Percentiles rank a stretch among this genome's conserved stretches.
These are phyloP conservation scores for Monosporascus sp. DNA, from an alignment of 2,329 filamentous ascomycete genomes.

Conservation along the genomic window DNA sequence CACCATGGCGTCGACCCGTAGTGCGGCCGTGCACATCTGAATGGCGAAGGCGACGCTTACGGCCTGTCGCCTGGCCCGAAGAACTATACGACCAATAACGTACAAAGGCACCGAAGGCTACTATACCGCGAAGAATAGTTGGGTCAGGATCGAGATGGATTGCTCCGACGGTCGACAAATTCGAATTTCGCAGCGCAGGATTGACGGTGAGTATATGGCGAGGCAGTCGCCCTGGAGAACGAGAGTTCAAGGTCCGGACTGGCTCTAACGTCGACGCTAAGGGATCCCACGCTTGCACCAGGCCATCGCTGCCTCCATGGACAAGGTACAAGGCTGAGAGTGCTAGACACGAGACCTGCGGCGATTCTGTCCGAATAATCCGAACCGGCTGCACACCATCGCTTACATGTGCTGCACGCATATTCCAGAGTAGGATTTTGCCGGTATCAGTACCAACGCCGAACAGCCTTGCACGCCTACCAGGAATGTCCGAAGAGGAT, in stretches of 20 bases:
- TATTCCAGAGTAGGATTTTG: slow-evolving; percentile 77
- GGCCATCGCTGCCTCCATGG: slow-evolving; percentile 88
- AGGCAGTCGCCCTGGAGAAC: slow-evolving; percentile 75
- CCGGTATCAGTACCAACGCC: slow-evolving; percentile 77
- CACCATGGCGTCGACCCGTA: slow-evolving; percentile 51
- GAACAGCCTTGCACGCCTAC: slow-evolving; percentile 74
- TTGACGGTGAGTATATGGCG: slow-evolving; percentile 58
- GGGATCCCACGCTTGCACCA: slow-evolving; percentile 97
- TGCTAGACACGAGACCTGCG: slow-evolving; percentile 76
- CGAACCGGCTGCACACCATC: slow-evolving; percentile 68
- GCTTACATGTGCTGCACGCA: slow-evolving; percentile 57
- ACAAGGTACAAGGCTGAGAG: slow-evolving; percentile 83
- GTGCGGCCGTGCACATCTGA: slow-evolving; percentile 52
- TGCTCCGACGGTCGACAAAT: slow-evolving; percentile 76
- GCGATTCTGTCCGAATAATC: slow-evolving; percentile 83
- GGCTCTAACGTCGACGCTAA: slow-evolving; percentile 73
- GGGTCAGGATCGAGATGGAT: slow-evolving; percentile 85
- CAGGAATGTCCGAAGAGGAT: slow-evolving; percentile 62
- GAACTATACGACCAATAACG: slow-evolving; percentile 95
- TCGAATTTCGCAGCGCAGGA: slow-evolving; percentile 60
- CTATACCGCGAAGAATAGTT: slow-evolving; percentile 76
- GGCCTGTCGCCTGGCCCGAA: slow-evolving; percentile 66
- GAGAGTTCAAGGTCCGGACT: slow-evolving; percentile 80
- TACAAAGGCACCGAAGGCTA: slow-evolving; percentile 80
- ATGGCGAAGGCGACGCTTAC: slow-evolving; percentile 73